These are phyloP conservation scores for Adiantum capillusveneris DNA, from an alignment of 75 land plant genomes.

Conservation along the genomic window DNA sequence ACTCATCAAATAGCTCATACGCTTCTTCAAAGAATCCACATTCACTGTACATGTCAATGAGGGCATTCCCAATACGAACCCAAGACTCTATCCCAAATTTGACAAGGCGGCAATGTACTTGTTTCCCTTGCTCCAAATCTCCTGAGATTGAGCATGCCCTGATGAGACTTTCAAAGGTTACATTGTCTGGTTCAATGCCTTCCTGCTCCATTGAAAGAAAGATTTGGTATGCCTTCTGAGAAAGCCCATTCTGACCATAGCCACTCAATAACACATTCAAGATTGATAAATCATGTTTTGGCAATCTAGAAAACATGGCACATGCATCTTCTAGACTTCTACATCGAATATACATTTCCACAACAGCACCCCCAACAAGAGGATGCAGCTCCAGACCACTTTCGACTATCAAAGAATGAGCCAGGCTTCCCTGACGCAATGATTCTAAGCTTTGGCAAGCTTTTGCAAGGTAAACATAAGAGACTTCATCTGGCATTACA, in stretches of 20 bases:
- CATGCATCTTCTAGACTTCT: conserved; percentile 25
- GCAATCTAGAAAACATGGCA: conserved; percentile 19
- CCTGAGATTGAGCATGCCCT: conserved; percentile 26
- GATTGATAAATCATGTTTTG: conserved; percentile 10
- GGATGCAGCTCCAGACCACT: conserved; percentile 28
- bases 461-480: conserved; percentile 21
- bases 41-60: conserved; percentile 38
- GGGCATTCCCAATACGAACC: conserved; percentile 28
- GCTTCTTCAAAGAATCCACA: conserved; percentile 25
- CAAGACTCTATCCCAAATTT: conserved; percentile 18
- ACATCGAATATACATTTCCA: conserved; percentile 57
- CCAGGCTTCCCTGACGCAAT: conserved; percentile 24
- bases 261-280: conserved; percentile 31
- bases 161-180: conserved; percentile 19
- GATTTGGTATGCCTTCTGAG: conserved; percentile 5
- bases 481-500: conserved; percentile 22
- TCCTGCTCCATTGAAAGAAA: conserved; percentile 14
- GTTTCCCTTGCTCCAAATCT: conserved; percentile 17
- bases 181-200: conserved; percentile 16
- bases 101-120: conserved; percentile 25
- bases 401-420: conserved; percentile 34
- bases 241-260: conserved; percentile 18
- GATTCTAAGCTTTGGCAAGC: conserved; percentile 20
- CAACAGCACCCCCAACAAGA: conserved; percentile 41
- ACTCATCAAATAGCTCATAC: conserved; percentile 4